Evolutionary conservation across 306 rosid genomes (phyloP).

Genomic region (Gynostemma pentaphyllum): DNA sequence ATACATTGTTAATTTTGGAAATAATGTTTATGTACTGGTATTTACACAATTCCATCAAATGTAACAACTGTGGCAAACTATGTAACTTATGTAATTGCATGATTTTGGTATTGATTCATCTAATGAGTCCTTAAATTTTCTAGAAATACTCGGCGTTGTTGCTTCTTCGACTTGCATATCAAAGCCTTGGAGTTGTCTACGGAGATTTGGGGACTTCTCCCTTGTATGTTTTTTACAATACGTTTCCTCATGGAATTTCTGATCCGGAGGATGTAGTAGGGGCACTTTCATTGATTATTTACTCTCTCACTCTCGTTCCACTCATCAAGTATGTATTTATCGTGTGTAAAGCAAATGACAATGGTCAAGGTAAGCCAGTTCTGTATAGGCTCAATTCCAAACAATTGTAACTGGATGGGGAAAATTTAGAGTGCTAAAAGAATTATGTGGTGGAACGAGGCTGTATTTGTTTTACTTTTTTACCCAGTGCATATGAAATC

Average conservation of each 20-base stretch:
- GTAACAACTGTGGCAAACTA: too few relatives aligned
- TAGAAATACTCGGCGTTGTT: constrained; percentile 75
- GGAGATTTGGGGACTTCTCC: constrained; percentile 99
- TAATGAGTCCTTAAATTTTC: constrained; percentile 24
- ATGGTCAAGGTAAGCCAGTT: constrained; percentile 79
- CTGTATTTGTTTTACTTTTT: too few relatives aligned
- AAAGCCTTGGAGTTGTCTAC: constrained; percentile 95
- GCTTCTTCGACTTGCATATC: constrained; percentile 88
- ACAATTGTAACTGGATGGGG: constrained; percentile 2
- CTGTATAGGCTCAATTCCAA: not conserved
- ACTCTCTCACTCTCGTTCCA: constrained; percentile 90
- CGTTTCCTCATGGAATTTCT: constrained; percentile 58
- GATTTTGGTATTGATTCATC: constrained; percentile 7
- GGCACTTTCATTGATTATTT: constrained; percentile 91
- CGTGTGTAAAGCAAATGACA: constrained; percentile 90
- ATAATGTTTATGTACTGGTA: not conserved
- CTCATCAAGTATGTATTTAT: constrained; percentile 84
- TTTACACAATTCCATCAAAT: not conserved
- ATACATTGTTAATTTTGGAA: not conserved
- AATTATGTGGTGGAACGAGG: not conserved
- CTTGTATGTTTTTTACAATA: constrained; percentile 87
- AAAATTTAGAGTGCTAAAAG: not conserved
- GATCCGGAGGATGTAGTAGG: constrained; percentile 83
- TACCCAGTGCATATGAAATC: too few relatives aligned
- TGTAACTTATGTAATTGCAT: not conserved